A percentile compares a stretch with the other conserved stretches of the same genome.
phyloP scores from a whole-genome alignment of 2,329 filamentous ascomycete species.

The Trichophyton verrucosum region DNA sequence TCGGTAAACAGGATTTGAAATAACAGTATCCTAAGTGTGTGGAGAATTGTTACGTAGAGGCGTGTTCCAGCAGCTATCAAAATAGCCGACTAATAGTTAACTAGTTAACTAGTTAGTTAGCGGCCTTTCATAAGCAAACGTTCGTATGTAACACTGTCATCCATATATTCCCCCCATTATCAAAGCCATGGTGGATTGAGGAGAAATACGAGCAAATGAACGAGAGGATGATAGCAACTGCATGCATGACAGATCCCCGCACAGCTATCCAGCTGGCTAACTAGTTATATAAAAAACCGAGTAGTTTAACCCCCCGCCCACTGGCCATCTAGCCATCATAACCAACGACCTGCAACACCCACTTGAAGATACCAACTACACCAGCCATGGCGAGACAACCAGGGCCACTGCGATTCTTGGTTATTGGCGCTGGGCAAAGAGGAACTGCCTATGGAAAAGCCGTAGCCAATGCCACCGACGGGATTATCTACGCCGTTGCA shows the following conservation, averaged over 20 bases:
- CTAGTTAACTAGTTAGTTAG: too few relatives aligned
- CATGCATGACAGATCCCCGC: not conserved
- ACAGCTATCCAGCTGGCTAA: too few relatives aligned
- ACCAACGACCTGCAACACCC: too few relatives aligned
- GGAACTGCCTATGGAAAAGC: slow-evolving; percentile 62
- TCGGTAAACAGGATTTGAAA: too few relatives aligned
- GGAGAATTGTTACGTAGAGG: too few relatives aligned
- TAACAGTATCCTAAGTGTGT: too few relatives aligned
- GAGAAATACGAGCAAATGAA: not conserved
- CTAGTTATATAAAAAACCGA: too few relatives aligned
- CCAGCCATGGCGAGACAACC: not conserved
- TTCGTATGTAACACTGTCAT: too few relatives aligned
- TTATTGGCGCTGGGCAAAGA: slow-evolving; percentile 73
- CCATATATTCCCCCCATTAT: not conserved
- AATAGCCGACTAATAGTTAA: too few relatives aligned
- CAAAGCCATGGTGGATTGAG: not conserved
- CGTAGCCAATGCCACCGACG: slow-evolving; percentile 52
- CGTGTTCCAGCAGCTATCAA: too few relatives aligned
- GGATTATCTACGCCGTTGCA: slow-evolving; percentile 62
- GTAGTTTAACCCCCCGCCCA: too few relatives aligned
- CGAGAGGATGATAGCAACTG: not conserved
- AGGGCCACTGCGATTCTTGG: slow-evolving; percentile 50
- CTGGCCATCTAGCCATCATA: not conserved
- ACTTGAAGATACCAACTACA: not conserved
- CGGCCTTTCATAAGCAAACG: too few relatives aligned